Evolutionary conservation across 2,329 filamentous ascomycete genomes (phyloP).

Genomic region (Didymella lethalis): DNA sequence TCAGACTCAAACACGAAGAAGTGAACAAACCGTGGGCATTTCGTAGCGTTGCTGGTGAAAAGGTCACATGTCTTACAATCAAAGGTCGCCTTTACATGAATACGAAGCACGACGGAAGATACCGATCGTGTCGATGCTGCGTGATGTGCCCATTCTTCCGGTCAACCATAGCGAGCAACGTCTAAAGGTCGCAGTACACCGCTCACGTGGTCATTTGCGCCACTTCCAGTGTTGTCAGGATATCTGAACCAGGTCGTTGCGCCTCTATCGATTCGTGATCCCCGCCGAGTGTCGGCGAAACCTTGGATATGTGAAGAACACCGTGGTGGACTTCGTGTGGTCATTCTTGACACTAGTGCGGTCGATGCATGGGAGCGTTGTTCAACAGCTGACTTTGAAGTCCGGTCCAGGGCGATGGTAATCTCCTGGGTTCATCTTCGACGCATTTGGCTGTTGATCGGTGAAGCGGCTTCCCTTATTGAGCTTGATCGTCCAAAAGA

Average conservation of each 20-base stretch:
- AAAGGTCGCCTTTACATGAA: neutral
- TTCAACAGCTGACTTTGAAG: neutral
- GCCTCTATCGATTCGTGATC: conserved; percentile 27
- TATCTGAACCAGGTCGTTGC: conserved; percentile 16
- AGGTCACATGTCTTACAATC: neutral
- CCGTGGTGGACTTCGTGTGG: conserved; percentile 5
- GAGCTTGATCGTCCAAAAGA: neutral
- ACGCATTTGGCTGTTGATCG: neutral
- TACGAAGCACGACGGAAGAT: neutral
- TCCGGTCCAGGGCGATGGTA: neutral
- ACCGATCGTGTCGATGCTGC: neutral
- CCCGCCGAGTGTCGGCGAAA: conserved; percentile 14
- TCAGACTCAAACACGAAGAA: neutral
- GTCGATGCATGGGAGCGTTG: conserved; percentile 2
- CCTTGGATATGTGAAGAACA: conserved; percentile 2
- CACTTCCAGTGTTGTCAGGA: conserved; percentile 3
- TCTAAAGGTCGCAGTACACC: neutral
- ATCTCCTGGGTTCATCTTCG: conserved; percentile 4
- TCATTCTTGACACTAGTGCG: neutral
- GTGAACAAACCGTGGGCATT: neutral
- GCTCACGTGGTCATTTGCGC: conserved; percentile 3
- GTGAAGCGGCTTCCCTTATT: neutral
- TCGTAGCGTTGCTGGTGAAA: too few relatives aligned
- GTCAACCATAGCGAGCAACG: neutral
- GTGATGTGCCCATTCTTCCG: neutral